phyloP scores from a whole-genome alignment of 2,329 filamentous ascomycete species.

The Aspergillus sp. region DNA sequence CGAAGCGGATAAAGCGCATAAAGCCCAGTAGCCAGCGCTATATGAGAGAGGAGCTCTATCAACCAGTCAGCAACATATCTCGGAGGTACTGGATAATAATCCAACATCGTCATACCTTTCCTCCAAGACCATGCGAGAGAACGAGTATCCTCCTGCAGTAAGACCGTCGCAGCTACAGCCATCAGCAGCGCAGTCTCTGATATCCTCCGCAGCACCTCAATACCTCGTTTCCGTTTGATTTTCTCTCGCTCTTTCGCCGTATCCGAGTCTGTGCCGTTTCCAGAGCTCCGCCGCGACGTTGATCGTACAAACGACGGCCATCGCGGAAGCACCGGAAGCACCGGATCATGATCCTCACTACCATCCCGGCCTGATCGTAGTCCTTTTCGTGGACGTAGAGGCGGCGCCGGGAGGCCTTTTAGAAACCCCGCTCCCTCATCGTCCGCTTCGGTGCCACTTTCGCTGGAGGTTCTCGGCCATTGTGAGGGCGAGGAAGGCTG shows the following conservation, averaged over 20 bases:
- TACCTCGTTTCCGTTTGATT: constrained; percentile 23
- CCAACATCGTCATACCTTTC: constrained; percentile 34
- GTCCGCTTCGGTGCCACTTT: constrained; percentile 90
- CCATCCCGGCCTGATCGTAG: constrained; percentile 42
- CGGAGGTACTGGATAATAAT: too few species aligned
- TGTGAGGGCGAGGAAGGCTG: constrained; percentile 27
- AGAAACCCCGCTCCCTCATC: constrained; percentile 72
- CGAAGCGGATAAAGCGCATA: constrained; percentile 50
- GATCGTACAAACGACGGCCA: constrained; percentile 26
- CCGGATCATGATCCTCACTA: constrained; percentile 17
- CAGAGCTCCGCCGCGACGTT: constrained; percentile 22
- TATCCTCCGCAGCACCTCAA: constrained; percentile 39
- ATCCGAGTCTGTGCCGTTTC: constrained; percentile 19
- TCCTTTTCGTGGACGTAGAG: constrained; percentile 64
- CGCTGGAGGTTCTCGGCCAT: constrained; percentile 58
- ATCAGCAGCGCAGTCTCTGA: constrained; percentile 47
- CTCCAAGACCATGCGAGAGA: constrained; percentile 26
- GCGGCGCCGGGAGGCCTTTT: constrained; percentile 74
- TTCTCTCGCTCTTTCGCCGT: constrained; percentile 14
- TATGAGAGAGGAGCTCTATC: constrained; percentile 26
- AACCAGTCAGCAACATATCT: constrained; percentile 8
- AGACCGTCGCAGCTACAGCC: constrained; percentile 41
- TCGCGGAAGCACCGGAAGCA: constrained; percentile 20
- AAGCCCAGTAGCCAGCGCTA: constrained; percentile 20
- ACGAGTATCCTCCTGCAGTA: constrained; percentile 23